Evolutionary conservation across 2,329 filamentous ascomycete genomes (phyloP).

Genomic region (Hypoxylon sp.): DNA sequence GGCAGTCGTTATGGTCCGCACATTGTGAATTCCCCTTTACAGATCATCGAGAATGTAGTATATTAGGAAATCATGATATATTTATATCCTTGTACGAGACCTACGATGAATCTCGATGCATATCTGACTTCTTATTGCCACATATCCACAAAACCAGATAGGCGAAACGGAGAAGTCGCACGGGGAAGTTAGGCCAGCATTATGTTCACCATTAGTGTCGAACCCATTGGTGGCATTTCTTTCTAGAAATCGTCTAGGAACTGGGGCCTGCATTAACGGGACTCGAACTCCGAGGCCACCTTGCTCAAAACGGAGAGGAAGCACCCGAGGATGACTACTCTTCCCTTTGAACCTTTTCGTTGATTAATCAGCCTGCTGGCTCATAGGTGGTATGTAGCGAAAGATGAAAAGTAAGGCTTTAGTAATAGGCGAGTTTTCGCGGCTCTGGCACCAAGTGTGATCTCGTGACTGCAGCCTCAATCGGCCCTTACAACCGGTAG

Average conservation of each 20-base stretch:
- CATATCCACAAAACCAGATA: slow-evolving; percentile 7
- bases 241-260: slow-evolving; percentile 14
- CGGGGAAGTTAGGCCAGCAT: slow-evolving; percentile 11
- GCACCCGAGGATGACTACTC: background rate
- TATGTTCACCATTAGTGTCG: slow-evolving; percentile 17
- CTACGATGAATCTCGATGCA: slow-evolving; percentile 1
- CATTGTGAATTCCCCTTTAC: slow-evolving; percentile 1
- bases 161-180: slow-evolving; percentile 1
- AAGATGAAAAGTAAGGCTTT: slow-evolving; percentile 6
- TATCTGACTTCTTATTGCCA: slow-evolving; percentile 9
- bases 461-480: slow-evolving; percentile 28
- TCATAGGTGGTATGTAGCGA: slow-evolving; percentile 7
- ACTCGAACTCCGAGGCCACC: slow-evolving; percentile 19
- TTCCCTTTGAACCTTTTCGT: slow-evolving; percentile 5
- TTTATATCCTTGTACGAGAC: slow-evolving; percentile 23
- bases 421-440: slow-evolving; percentile 5
- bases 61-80: slow-evolving; percentile 22
- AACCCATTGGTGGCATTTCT: slow-evolving; percentile 14
- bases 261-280: slow-evolving; percentile 15
- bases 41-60: slow-evolving; percentile 4
- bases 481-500: slow-evolving; percentile 43
- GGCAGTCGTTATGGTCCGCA: background rate
- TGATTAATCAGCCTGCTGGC: slow-evolving; percentile 16
- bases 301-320: slow-evolving; percentile 26
- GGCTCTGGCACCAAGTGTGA: slow-evolving; percentile 7